A percentile compares a stretch with the other conserved stretches of the same genome.
Conservation (phyloP, 306 rosid genomes). For the Nissolia schottii region DNA sequence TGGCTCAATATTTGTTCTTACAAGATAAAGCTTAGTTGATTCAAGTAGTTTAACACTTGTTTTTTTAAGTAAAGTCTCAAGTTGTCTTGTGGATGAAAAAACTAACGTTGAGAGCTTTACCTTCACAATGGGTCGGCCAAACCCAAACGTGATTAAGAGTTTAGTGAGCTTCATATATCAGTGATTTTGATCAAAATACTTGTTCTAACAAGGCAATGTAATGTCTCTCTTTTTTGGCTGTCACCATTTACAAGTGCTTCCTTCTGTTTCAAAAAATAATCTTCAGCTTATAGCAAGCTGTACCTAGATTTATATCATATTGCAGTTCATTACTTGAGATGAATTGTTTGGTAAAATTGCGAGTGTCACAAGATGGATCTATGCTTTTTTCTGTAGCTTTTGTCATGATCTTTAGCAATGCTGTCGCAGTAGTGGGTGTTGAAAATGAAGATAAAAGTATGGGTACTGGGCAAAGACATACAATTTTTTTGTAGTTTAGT, state of each 20-base stretch:
- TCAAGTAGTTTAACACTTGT: no score
- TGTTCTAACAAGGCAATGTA: not conserved
- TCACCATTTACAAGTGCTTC: not conserved
- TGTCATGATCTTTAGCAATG: not conserved
- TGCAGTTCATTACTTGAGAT: constrained; percentile 91
- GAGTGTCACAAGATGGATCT: constrained; percentile 38
- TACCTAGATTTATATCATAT: constrained; percentile 82
- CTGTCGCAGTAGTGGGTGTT: constrained; percentile 5
- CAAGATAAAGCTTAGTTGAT: no score
- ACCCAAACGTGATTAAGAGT: no score
- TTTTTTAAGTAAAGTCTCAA: no score
- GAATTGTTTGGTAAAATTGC: constrained; percentile 93
- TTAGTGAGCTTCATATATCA: no score
- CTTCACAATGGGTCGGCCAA: no score
- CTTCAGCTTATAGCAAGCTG: constrained; percentile 84
- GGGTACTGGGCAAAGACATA: no score
- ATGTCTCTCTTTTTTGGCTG: not conserved
- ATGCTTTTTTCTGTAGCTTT: not conserved
- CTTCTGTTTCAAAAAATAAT: constrained; percentile 20
- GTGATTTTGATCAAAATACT: no score
- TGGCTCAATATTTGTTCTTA: not conserved
- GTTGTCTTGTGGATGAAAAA: no score
- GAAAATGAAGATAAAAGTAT: constrained; percentile 1
- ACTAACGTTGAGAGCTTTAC: no score
- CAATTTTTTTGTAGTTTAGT: no score